A percentile compares a stretch with the other conserved stretches of the same genome.
These are phyloP conservation scores for Leishmania martiniquensis DNA, from an alignment of 208 protist species.

Conservation along the genomic window DNA sequence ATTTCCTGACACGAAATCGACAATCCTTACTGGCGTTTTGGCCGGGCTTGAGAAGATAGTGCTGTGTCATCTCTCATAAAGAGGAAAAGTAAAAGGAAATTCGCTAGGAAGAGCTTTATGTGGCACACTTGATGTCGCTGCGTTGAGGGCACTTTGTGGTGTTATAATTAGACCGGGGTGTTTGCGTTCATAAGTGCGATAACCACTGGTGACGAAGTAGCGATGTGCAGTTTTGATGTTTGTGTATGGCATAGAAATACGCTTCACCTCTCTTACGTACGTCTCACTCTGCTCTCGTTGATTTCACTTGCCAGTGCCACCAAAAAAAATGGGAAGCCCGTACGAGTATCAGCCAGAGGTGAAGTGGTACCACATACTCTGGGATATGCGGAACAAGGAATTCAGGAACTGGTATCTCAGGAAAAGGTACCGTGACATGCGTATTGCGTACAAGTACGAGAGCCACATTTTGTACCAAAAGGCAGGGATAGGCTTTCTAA, in stretches of 20 bases:
- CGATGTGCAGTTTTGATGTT: neutral
- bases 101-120: neutral
- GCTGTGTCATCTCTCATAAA: neutral
- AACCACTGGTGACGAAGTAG: neutral
- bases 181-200: neutral
- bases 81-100: neutral
- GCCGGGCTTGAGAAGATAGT: neutral
- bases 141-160: neutral
- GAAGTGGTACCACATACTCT: constrained; percentile 74
- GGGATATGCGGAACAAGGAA: constrained; percentile 71
- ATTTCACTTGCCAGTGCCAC: neutral
- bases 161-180: too few relatives aligned
- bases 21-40: neutral
- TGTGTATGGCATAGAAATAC: too few relatives aligned
- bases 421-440: constrained; percentile 44
- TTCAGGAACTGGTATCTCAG: constrained; percentile 65
- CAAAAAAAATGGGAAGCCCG: constrained; percentile 38
- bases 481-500: constrained; percentile 46
- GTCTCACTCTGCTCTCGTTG: neutral
- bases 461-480: constrained; percentile 58
- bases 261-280: constrained; percentile 3
- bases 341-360: constrained; percentile 66
- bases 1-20: too few relatives aligned
- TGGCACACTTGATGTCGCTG: neutral
- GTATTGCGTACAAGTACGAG: constrained; percentile 78